Percentiles rank a stretch among this genome's conserved stretches.
phyloP scores from a whole-genome alignment of 106 monocot species.

The Dendrobium huoshanense region DNA sequence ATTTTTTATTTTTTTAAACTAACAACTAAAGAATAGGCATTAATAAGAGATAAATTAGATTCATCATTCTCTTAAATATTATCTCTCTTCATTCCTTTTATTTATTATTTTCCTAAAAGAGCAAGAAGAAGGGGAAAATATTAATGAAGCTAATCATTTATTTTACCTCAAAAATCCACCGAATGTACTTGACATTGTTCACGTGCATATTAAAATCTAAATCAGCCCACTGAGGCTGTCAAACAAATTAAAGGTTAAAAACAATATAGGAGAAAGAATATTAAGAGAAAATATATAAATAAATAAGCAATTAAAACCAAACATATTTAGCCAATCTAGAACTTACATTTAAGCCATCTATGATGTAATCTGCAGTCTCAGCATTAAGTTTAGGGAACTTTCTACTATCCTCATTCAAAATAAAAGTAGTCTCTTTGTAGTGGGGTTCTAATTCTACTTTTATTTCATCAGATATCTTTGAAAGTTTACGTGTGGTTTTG shows the following conservation, averaged over 20 bases:
- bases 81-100: no score
- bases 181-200: conserved; percentile 52
- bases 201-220: conserved; percentile 51
- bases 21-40: neutral
- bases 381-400: conserved; percentile 46
- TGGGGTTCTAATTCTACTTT: conserved; percentile 45
- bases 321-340: neutral
- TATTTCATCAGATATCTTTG: conserved; percentile 52
- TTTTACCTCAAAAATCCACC: conserved; percentile 51
- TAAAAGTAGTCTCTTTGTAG: conserved; percentile 25
- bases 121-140: no score
- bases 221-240: conserved; percentile 48
- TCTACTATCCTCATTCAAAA: conserved; percentile 33
- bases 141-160: neutral
- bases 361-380: conserved; percentile 47
- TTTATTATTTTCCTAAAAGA: no score
- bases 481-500: conserved; percentile 43
- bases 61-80: no score
- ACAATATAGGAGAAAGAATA: neutral
- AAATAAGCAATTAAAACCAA: no score
- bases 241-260: neutral
- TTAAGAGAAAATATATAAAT: neutral
- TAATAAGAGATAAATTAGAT: no score
- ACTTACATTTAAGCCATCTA: conserved; percentile 71
- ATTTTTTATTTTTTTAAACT: no score